Conservation (phyloP, 129 eudicot genomes). For the Flaveria trinervia region DNA sequence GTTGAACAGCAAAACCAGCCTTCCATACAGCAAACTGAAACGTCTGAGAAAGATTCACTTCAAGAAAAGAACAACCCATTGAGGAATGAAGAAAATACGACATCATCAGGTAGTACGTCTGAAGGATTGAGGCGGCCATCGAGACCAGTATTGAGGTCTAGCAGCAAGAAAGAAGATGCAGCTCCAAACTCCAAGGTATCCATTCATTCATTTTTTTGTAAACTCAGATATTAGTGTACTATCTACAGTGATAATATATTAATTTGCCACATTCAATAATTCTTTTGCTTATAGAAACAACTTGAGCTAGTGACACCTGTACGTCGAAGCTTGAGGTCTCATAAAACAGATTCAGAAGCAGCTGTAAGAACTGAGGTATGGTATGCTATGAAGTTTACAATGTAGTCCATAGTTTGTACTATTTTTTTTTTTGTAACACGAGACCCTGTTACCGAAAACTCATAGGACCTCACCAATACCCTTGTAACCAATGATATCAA, state of each 20-base stretch:
- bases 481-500: neutral
- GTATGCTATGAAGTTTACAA: neutral
- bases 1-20: slow-evolving; percentile 15
- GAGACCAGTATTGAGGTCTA: slow-evolving; percentile 33
- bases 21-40: slow-evolving; percentile 26
- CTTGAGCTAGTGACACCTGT: slow-evolving; percentile 28
- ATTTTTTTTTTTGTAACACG: neutral
- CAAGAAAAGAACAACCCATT: slow-evolving; percentile 3
- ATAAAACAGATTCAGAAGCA: slow-evolving; percentile 32
- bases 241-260: neutral
- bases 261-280: neutral
- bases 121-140: slow-evolving; percentile 25
- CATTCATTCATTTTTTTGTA: neutral
- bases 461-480: neutral
- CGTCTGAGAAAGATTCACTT: slow-evolving; percentile 7
- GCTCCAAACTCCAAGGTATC: slow-evolving; percentile 32
- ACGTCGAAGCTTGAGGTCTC: slow-evolving; percentile 38
- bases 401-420: neutral
- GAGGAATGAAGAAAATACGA: slow-evolving; percentile 7
- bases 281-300: slow-evolving; percentile 32
- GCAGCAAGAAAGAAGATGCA: slow-evolving; percentile 28
- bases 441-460: neutral
- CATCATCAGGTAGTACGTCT: slow-evolving; percentile 13
- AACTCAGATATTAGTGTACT: neutral
- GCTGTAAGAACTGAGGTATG: slow-evolving; percentile 31